Conservation (phyloP, 2,329 filamentous ascomycete genomes). For the Stagonosporopsis rhizophila region DNA sequence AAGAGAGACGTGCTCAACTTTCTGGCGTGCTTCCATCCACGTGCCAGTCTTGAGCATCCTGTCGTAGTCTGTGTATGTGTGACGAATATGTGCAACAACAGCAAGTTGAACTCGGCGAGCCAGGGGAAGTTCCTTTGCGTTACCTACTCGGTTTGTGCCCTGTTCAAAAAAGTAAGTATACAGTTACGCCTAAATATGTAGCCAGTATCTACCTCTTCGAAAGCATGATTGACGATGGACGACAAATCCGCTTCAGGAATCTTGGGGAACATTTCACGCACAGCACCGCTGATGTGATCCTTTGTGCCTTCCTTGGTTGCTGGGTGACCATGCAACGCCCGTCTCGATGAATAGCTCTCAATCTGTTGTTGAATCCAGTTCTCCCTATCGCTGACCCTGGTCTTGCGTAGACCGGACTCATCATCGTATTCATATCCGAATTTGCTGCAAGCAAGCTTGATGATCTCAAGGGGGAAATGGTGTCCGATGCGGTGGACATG, state of each 20-base stretch:
- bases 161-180: conserved; percentile 36
- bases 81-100: conserved; percentile 67
- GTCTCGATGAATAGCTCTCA: conserved; percentile 41
- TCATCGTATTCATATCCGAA: conserved; percentile 47
- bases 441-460: conserved; percentile 63
- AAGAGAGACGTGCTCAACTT: conserved; percentile 63
- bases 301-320: conserved; percentile 55
- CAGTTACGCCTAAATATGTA: not conserved
- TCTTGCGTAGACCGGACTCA: conserved; percentile 30
- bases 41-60: conserved; percentile 60
- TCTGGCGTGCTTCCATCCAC: conserved; percentile 62
- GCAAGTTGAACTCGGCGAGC: conserved; percentile 67
- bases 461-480: conserved; percentile 67
- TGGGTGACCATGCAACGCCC: conserved; percentile 34
- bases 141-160: conserved; percentile 65
- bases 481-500: conserved; percentile 69
- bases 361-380: conserved; percentile 46
- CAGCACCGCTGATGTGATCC: conserved; percentile 64
- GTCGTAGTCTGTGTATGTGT: conserved; percentile 69
- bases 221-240: conserved; percentile 66
- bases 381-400: conserved; percentile 28
- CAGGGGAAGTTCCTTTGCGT: conserved; percentile 60
- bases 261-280: conserved; percentile 68
- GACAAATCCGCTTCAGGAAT: conserved; percentile 66
- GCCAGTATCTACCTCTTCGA: conserved; percentile 58